phyloP scores from a whole-genome alignment of 164 flowering plant genomes.

The Cinnamomum chago region DNA sequence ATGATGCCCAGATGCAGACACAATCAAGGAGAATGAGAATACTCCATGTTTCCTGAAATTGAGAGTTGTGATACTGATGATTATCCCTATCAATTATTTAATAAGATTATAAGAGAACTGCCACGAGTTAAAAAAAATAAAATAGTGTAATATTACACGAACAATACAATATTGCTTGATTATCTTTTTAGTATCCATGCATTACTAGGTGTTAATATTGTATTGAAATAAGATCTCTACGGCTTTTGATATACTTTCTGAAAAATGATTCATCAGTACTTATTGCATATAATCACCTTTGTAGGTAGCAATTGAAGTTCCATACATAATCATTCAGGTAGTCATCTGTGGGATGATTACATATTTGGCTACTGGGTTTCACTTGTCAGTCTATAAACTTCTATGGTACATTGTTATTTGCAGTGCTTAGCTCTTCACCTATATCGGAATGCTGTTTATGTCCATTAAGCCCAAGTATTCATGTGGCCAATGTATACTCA shows the following conservation, averaged over 20 bases:
- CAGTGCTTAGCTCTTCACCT: no score
- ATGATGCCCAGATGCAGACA: no score
- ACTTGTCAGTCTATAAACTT: slow-evolving; percentile 35
- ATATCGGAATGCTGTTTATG: no score
- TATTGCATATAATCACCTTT: background rate
- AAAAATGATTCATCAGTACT: background rate
- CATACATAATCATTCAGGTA: slow-evolving; percentile 36
- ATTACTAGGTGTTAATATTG: no score
- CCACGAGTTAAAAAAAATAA: background rate
- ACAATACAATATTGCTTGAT: background rate
- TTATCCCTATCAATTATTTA: no score
- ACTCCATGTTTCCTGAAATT: background rate
- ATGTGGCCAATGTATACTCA: no score
- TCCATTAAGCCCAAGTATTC: no score
- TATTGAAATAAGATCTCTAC: no score
- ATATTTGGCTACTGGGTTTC: slow-evolving; percentile 37
- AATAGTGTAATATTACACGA: background rate
- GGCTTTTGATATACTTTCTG: background rate
- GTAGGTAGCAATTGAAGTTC: slow-evolving; percentile 40
- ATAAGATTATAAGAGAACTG: no score
- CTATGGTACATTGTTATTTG: slow-evolving; percentile 7
- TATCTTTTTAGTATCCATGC: background rate
- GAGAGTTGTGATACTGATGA: background rate
- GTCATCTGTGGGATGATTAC: slow-evolving; percentile 26
- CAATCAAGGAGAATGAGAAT: no score